phyloP scores from a whole-genome alignment of 345 rosid species.

The Hirschfeldia incana region DNA sequence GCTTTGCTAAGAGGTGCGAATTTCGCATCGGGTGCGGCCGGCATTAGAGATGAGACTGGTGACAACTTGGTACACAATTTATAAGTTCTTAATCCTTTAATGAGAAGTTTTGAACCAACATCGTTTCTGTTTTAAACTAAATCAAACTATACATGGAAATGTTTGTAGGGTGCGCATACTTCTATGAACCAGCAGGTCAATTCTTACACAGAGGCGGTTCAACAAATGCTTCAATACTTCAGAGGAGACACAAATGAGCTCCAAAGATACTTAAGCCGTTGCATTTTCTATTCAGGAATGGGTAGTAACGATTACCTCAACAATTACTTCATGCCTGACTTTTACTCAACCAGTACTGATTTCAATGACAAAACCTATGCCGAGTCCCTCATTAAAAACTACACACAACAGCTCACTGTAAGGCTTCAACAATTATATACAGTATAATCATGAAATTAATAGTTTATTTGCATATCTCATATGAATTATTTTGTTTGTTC shows the following conservation, averaged over 20 bases:
- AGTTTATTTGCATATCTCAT: background rate
- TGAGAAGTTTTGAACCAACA: background rate
- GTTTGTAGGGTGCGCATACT: conserved; percentile 62
- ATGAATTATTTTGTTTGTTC: background rate
- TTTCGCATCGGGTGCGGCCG: conserved; percentile 91
- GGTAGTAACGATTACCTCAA: conserved; percentile 94
- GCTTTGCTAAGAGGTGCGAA: conserved; percentile 61
- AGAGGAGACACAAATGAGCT: conserved; percentile 63
- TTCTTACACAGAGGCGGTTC: conserved; percentile 47
- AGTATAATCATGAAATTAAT: background rate
- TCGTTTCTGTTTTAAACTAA: background rate
- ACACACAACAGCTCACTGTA: conserved; percentile 66
- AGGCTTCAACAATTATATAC: conserved; percentile 2
- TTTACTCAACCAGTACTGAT: conserved; percentile 61
- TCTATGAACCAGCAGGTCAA: conserved; percentile 76
- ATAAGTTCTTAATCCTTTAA: too few relatives aligned
- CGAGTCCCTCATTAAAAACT: conserved; percentile 65
- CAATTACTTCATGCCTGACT: conserved; percentile 80
- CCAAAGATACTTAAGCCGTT: conserved; percentile 55
- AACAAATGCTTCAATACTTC: conserved; percentile 58
- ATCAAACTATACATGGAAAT: background rate
- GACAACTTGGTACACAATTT: conserved; percentile 60
- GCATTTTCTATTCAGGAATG: conserved; percentile 73
- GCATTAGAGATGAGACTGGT: conserved; percentile 90
- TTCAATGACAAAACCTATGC: conserved; percentile 63